Evolutionary conservation across 2,329 filamentous ascomycete species (phyloP).

Genomic region (Neospermospora avenae): DNA sequence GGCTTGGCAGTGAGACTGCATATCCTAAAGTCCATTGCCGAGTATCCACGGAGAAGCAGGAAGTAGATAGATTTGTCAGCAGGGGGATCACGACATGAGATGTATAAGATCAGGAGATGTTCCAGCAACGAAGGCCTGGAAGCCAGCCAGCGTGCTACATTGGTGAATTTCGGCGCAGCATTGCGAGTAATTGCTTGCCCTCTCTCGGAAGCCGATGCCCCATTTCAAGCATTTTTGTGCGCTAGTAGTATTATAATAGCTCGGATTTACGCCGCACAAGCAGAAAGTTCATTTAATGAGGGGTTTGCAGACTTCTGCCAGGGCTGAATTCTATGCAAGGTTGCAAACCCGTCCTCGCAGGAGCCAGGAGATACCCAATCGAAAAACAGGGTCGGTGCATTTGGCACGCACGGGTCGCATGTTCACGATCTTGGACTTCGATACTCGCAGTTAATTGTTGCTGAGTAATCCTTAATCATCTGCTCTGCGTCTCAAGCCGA

Average conservation of each 20-base stretch:
- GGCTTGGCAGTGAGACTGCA: background rate
- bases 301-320: too few species aligned
- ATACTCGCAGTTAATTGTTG: background rate
- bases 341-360: too few species aligned
- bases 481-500: background rate
- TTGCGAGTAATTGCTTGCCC: background rate
- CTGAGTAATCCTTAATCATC: background rate
- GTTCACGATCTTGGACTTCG: too few species aligned
- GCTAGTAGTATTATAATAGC: background rate
- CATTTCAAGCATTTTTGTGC: background rate
- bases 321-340: too few species aligned
- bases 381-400: too few species aligned
- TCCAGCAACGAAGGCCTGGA: background rate
- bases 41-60: slow-evolving; percentile 1
- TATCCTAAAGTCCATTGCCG: slow-evolving; percentile 4
- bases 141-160: background rate
- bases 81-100: background rate
- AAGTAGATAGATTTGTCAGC: background rate
- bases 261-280: background rate
- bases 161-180: background rate
- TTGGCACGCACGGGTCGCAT: too few species aligned
- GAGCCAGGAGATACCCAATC: too few species aligned
- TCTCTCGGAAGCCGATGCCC: background rate
- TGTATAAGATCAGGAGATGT: background rate
- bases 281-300: too few species aligned